These are phyloP conservation scores for Pseudocercospora ulei DNA, from an alignment of 2,329 filamentous ascomycete genomes.

Conservation along the genomic window DNA sequence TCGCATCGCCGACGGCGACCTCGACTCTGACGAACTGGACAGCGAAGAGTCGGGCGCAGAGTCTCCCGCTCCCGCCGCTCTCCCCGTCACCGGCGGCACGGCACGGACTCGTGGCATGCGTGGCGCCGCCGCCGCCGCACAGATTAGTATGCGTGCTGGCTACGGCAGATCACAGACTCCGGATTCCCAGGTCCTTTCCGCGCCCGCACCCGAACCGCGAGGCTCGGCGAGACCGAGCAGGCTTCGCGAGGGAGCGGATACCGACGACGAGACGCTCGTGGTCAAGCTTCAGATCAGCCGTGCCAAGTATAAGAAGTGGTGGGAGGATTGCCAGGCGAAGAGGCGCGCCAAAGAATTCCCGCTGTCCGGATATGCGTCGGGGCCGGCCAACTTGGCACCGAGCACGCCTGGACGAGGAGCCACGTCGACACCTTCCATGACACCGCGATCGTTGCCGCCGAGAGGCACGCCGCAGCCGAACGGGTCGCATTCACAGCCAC, in stretches of 20 bases:
- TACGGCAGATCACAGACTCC: constrained; percentile 75
- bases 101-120: constrained; percentile 80
- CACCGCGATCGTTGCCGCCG: constrained; percentile 24
- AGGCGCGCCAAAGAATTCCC: constrained; percentile 31
- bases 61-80: constrained; percentile 52
- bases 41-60: constrained; percentile 80
- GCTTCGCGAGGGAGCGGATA: constrained; percentile 66
- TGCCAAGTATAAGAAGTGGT: constrained; percentile 59
- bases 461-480: constrained; percentile 29
- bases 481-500: constrained; percentile 22
- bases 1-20: constrained; percentile 46
- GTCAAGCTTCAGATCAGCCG: constrained; percentile 66
- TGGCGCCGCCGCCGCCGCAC: constrained; percentile 74
- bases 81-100: constrained; percentile 71
- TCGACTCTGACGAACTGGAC: constrained; percentile 83
- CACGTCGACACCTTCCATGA: constrained; percentile 25
- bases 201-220: constrained; percentile 62
- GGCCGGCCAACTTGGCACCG: constrained; percentile 22
- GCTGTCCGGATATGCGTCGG: constrained; percentile 32
- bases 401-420: constrained; percentile 23
- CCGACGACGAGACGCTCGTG: constrained; percentile 54
- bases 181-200: constrained; percentile 51
- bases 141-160: constrained; percentile 72
- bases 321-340: constrained; percentile 37
- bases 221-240: constrained; percentile 52